Base-by-base conservation (phyloP, 2,329 filamentous ascomycete genomes). In the Talaromyces sp. region DNA sequence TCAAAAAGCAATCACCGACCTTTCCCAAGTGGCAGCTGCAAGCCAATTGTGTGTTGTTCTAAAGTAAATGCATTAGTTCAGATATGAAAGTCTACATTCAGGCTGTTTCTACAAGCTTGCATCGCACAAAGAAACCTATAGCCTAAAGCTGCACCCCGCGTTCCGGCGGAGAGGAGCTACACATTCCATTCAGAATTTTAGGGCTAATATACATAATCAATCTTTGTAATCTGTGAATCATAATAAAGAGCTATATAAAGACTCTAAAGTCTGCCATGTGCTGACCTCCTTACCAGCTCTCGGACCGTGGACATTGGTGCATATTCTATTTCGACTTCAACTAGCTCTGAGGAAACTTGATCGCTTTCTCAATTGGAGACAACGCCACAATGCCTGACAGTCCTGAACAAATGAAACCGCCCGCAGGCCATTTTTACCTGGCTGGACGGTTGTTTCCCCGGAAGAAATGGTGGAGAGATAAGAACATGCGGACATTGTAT, bases 401-500 rank as follows among this genome's bases (percentile, higher is more conserved):
- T 13, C 61, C 61, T 6, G 61, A 17, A 3, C 61, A 62, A 22
- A 62, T 65, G 39, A 70, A 68, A 47, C 71, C 71, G 4, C 63
- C 66, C 4, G 68, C 70, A 43, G 71, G 70, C 27, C 68, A 72
- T 22, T 73, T 71, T 54, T 67, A 68, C n/a, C 65, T 75, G 33
- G 74, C 73, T 7, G 69, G 70, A 47, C 62, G 68, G 56, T 66
- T 70, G 52, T 73, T 73, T 50, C 56, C 68, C 17, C 73, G 73
- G 9, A 67, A 74, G 8, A 63, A 67, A 19, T 76, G 74, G 74
- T 75, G 71, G 69, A 70, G 68, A 50, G 63, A 66, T 7, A 67
- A 64, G 41, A 73, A 75, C 50, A 70, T 76, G 67, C 70, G 74
- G 5, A 68, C 57, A 25, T 68, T 75, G 3, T 76, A 76, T 67